A percentile compares a stretch with the other conserved stretches of the same genome.
These are phyloP conservation scores for Suillus discolor DNA, from an alignment of 768 basidiomycete species.

Conservation along the genomic window DNA sequence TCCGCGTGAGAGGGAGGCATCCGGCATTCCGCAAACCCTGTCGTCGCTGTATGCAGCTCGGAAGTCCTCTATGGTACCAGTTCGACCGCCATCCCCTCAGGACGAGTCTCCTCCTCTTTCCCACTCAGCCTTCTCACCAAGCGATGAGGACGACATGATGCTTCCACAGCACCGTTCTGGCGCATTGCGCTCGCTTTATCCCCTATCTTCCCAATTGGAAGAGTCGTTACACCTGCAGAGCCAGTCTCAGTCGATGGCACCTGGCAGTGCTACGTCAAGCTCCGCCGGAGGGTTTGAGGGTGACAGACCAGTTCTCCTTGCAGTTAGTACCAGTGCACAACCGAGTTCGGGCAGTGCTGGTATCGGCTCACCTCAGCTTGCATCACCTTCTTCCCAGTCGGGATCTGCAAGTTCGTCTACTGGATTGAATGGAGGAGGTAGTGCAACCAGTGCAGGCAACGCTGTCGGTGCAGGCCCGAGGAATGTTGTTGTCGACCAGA, in stretches of 20 bases:
- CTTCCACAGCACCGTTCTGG: conserved; percentile 34
- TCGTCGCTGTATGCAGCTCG: conserved; percentile 31
- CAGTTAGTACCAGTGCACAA: conserved; percentile 50
- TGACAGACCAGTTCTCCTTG: conserved; percentile 29
- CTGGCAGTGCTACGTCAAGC: conserved; percentile 43
- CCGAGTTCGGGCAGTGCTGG: conserved; percentile 40
- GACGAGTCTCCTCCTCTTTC: conserved; percentile 29
- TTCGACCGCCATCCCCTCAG: conserved; percentile 28
- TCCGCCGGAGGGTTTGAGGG: conserved; percentile 46
- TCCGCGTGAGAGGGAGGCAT: conserved; percentile 32
- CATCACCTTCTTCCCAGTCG: conserved; percentile 72
- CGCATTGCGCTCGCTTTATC: conserved; percentile 27
- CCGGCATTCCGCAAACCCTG: conserved; percentile 21
- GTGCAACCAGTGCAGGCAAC: conserved; percentile 32
- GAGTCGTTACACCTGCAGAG: conserved; percentile 24
- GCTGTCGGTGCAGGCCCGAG: conserved; percentile 32
- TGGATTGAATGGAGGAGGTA: conserved; percentile 24
- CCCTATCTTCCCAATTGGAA: conserved; percentile 25
- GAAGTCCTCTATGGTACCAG: conserved; percentile 24
- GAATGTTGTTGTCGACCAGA: conserved; percentile 72
- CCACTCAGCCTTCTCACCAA: conserved; percentile 24
- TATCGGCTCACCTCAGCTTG: conserved; percentile 71
- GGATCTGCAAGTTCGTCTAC: conserved; percentile 47
- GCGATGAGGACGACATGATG: conserved; percentile 35
- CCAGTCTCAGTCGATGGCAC: conserved; percentile 35